A percentile compares a stretch with the other conserved stretches of the same genome.
phyloP scores from a whole-genome alignment of 2,329 filamentous ascomycete species.

The Biscogniauxia marginata region DNA sequence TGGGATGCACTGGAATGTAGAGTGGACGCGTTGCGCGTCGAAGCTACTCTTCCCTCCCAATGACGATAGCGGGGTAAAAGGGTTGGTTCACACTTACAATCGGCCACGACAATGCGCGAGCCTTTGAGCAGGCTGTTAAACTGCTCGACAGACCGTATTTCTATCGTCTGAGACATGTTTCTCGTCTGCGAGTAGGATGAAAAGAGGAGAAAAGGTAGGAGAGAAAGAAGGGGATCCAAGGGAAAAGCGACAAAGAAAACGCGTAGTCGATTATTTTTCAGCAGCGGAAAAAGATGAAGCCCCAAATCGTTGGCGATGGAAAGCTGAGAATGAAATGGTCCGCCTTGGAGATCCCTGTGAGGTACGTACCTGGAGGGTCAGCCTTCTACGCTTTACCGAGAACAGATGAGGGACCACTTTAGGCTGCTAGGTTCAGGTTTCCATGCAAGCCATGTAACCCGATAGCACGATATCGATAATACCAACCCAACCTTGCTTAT shows the following conservation, averaged over 20 bases:
- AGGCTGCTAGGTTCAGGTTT: too few species aligned
- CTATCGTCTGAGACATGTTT: conserved; percentile 43
- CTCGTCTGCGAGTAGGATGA: background rate
- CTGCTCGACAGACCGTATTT: conserved; percentile 58
- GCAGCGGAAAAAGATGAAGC: background rate
- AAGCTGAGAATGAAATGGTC: background rate
- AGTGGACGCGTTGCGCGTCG: conserved; percentile 14
- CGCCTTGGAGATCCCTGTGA: background rate
- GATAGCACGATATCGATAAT: too few species aligned
- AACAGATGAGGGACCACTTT: too few species aligned
- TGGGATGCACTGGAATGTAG: background rate
- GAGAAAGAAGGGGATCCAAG: background rate
- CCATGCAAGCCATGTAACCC: too few species aligned
- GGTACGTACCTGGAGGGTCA: background rate
- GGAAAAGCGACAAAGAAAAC: background rate
- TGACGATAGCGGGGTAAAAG: conserved; percentile 31
- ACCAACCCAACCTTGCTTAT: too few species aligned
- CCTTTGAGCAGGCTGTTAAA: conserved; percentile 67
- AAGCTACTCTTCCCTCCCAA: conserved; percentile 11
- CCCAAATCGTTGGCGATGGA: background rate
- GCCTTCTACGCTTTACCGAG: too few species aligned
- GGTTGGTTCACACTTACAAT: conserved; percentile 71
- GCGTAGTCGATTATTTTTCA: background rate
- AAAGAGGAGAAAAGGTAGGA: background rate
- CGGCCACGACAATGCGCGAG: conserved; percentile 78